Evolutionary conservation across 2,329 filamentous ascomycete genomes (phyloP), one percentile per base, ranked within the genome.

Genomic region (Monosporascus sp.): DNA sequence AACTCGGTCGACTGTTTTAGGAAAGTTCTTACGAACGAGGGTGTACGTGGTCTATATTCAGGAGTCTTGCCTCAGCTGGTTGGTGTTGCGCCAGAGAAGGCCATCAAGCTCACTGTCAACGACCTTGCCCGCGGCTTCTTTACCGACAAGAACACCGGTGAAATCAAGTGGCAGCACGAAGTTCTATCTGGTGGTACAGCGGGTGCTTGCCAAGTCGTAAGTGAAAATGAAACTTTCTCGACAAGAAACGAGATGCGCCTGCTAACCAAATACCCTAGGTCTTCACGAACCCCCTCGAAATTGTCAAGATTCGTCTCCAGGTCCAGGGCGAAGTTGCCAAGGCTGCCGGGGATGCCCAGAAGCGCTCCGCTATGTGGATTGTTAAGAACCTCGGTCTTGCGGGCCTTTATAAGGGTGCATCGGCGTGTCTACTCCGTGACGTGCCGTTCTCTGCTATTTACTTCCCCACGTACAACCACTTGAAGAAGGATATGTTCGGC

Each of bases 391-490:
- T 99, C 57, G 94, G 94, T 79, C 83, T 99, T 48, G 79, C 96
- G 48, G 94, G 94, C 53, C 79, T 99, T 62, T 99, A 99, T 82
- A 97, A 97, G 80, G 94, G 94, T 57, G 94, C 93, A 20, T 90
- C 86, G 45, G 94, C 94, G 20, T 99, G 94, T 74, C 78, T 99
- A 64, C 82, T 97, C 59, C 92, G 94, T 62, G 94, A 99, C 71
- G 90, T 97, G 41, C 94, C 94, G 45, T 99, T 99, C 78, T 97
- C 93, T 20, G 91, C 90, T 64, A 99, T 99, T 68, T 99, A 99
- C 78, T 99, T 99, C 84, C 93, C 94, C 2, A 88, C 91, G 22
- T 99, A 99, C 78, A 89, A 83, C 69, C 94, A 99, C 69, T 74
- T 99, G 64, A 99, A 99, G 81, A 85, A 82, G 66, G 93, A 97